Base-by-base conservation (phyloP, 305 asterid genomes). In the Andrographis paniculata region DNA sequence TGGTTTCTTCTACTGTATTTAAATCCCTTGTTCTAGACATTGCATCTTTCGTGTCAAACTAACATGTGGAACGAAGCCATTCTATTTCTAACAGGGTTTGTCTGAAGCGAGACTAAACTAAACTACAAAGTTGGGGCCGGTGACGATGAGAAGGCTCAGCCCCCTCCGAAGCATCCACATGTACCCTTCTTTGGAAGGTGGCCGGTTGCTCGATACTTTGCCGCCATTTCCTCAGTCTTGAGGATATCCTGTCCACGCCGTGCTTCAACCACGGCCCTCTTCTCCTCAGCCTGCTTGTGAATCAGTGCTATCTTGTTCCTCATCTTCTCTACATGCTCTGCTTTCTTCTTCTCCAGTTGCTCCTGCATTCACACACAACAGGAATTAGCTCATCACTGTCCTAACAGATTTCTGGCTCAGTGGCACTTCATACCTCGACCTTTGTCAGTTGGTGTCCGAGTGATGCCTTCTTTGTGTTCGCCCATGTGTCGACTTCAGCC, bases 281-380 rank as follows among this genome's bases (percentile, higher is more conserved):
- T 85, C 67, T 85, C 94, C 44, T 89, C 95, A 2, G 98, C 95
- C 43, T 65, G 72, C 64, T 78, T 80, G 67, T 89, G 94, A 31
- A 80, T 35, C 13, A 50, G 40, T 45, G 93, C 93, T 31, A 75
- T 74, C 65, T 76, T 76, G 83, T 89, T 85, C 19, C 50, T 71
- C 69, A 80, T 63, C 45, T 63, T 80, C 53, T 85, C 95, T 10
- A 68, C 93, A 39, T 79, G 72, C 45, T 64, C 91, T 33, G 82
- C 97, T 63, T 79, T 89, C 78, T 89, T 78, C 70, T 69, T 78
- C 74, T 78, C 80, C 55, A 82, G 23, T 50, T 70, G 50, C 55
- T 82, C 94, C 98, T 85, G 75, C 55, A 28, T 33, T 35, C 15
- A 18, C 2, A 10, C 20, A 17, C 19, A 19, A 17, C 17, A 31